Conservation (phyloP, 208 protist genomes). For the Leishmania mexicana region DNA sequence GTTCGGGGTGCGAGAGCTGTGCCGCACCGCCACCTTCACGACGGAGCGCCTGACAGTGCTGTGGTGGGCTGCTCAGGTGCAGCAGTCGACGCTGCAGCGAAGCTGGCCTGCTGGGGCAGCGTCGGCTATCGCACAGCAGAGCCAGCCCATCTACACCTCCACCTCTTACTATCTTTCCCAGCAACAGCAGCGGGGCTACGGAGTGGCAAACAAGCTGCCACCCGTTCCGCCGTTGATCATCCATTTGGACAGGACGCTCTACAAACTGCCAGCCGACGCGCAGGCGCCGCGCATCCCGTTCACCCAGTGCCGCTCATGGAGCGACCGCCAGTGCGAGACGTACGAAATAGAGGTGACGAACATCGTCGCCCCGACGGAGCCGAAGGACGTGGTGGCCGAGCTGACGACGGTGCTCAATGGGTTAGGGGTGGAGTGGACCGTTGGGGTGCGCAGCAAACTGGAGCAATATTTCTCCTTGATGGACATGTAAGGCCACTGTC, state of each 20-base stretch:
- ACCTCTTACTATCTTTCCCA: slow-evolving; percentile 21
- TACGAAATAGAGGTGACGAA: slow-evolving; percentile 74
- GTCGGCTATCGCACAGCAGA: slow-evolving; percentile 2
- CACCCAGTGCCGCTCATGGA: slow-evolving; percentile 20
- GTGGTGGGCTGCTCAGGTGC: slow-evolving; percentile 47
- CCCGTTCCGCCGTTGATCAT: slow-evolving; percentile 44
- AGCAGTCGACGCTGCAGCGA: slow-evolving; percentile 31
- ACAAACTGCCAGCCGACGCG: slow-evolving; percentile 32
- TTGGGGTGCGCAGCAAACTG: slow-evolving; percentile 58
- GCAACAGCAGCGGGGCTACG: slow-evolving; percentile 16
- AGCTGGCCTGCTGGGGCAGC: slow-evolving; percentile 10
- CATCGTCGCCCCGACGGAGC: slow-evolving; percentile 26
- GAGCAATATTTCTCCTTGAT: slow-evolving; percentile 60
- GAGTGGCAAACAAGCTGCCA: background rate
- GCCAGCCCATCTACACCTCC: slow-evolving; percentile 24
- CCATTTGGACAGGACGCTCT: slow-evolving; percentile 59
- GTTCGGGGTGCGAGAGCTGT: slow-evolving; percentile 51
- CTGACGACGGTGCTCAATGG: slow-evolving; percentile 40
- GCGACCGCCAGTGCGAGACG: slow-evolving; percentile 34
- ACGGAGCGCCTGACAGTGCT: slow-evolving; percentile 59
- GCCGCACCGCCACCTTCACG: slow-evolving; percentile 47
- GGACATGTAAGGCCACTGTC: background rate
- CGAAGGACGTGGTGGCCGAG: slow-evolving; percentile 43
- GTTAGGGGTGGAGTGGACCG: slow-evolving; percentile 61
- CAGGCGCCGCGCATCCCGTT: slow-evolving; percentile 28